These are phyloP conservation scores for Zymoseptoria pseudotritici DNA, from an alignment of 2,329 filamentous ascomycete genomes.

Conservation along the genomic window DNA sequence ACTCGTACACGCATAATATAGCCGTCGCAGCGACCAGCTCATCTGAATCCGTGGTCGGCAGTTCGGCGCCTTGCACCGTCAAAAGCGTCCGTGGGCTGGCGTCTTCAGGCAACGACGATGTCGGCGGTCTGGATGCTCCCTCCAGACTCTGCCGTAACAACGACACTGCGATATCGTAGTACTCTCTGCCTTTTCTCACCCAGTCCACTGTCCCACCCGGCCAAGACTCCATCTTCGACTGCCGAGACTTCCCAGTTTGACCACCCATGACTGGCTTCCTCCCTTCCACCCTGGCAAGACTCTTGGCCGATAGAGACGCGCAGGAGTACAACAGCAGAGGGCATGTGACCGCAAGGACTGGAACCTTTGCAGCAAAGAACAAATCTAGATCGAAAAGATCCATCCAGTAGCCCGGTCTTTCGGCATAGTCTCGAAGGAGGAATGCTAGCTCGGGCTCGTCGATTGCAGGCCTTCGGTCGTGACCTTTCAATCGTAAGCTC, in stretches of 20 bases:
- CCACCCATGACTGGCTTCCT: constrained; percentile 45
- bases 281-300: constrained; percentile 48
- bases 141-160: constrained; percentile 27
- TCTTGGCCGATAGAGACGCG: constrained; percentile 55
- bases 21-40: constrained; percentile 59
- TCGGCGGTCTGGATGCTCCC: constrained; percentile 20
- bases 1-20: constrained; percentile 61
- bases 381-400: constrained; percentile 50
- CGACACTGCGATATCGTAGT: constrained; percentile 45
- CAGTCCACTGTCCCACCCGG: constrained; percentile 38
- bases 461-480: constrained; percentile 17
- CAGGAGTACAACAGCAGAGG: constrained; percentile 48
- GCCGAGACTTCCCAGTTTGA: constrained; percentile 22
- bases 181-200: constrained; percentile 52
- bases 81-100: constrained; percentile 16
- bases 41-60: constrained; percentile 43
- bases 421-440: constrained; percentile 52
- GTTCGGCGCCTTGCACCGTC: constrained; percentile 16
- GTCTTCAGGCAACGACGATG: constrained; percentile 22
- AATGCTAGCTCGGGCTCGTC: constrained; percentile 40
- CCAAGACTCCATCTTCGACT: constrained; percentile 42
- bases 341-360: constrained; percentile 47
- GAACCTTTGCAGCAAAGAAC: constrained; percentile 55
- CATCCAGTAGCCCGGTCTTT: constrained; percentile 53
- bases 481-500: constrained; percentile 26